These are phyloP conservation scores for Metroxylon sagu DNA, from an alignment of 176 grass and related monocot species.

Conservation along the genomic window DNA sequence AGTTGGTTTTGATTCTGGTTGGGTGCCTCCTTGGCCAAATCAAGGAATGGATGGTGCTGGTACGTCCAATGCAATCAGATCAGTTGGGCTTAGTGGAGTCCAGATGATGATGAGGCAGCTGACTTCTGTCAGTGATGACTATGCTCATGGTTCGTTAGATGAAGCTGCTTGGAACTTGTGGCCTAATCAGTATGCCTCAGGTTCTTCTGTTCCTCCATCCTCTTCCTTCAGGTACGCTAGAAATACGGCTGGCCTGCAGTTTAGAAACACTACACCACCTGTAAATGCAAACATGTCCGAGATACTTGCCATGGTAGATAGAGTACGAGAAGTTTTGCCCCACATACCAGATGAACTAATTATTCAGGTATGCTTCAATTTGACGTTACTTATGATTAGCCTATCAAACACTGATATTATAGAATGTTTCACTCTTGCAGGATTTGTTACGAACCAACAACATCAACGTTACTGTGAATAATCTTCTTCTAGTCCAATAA, in stretches of 20 bases:
- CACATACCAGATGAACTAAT: slow-evolving; percentile 89
- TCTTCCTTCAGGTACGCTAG: slow-evolving; percentile 42
- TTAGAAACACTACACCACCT: slow-evolving; percentile 6
- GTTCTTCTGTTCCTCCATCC: slow-evolving; percentile 35
- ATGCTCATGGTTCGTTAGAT: slow-evolving; percentile 28
- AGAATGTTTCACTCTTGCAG: slow-evolving; percentile 28
- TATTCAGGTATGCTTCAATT: slow-evolving; percentile 51
- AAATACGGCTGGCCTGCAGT: slow-evolving; percentile 30
- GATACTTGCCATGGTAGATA: slow-evolving; percentile 69
- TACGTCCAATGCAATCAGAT: slow-evolving; percentile 60
- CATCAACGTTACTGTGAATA: slow-evolving; percentile 98
- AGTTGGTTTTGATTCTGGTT: slow-evolving; percentile 59
- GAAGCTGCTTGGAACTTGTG: slow-evolving; percentile 60
- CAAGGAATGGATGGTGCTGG: slow-evolving; percentile 55
- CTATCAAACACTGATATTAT: slow-evolving; percentile 3
- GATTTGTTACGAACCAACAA: slow-evolving; percentile 97
- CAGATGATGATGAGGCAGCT: slow-evolving; percentile 99
- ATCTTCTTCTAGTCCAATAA: slow-evolving; percentile 91
- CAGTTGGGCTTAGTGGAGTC: slow-evolving; percentile 74
- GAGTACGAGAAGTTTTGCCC: slow-evolving; percentile 90
- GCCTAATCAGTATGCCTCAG: slow-evolving; percentile 33
- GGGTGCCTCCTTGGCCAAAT: slow-evolving; percentile 64
- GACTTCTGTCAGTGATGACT: slow-evolving; percentile 65
- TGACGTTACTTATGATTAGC: slow-evolving; percentile 8
- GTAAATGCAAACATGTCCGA: slow-evolving; percentile 49